These are phyloP conservation scores for Hyaloscypha finlandica DNA, from an alignment of 495 filamentous ascomycete species.

Conservation along the genomic window DNA sequence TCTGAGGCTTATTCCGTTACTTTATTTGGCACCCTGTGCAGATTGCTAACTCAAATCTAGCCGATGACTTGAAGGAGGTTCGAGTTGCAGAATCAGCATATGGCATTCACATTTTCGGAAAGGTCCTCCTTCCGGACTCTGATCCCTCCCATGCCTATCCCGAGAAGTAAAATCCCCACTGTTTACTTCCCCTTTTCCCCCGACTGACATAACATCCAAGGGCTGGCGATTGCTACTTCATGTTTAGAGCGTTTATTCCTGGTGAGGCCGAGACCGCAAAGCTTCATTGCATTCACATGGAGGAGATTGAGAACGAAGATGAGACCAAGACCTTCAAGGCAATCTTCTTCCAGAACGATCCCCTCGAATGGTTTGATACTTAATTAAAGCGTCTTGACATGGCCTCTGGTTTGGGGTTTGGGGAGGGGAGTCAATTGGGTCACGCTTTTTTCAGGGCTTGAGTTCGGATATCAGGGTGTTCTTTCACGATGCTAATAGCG, in stretches of 20 bases:
- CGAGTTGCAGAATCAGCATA: conserved; percentile 55
- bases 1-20: neutral
- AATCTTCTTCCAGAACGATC: conserved; percentile 52
- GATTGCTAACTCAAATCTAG: neutral
- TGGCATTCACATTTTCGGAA: conserved; percentile 59
- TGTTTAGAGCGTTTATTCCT: conserved; percentile 53
- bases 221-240: conserved; percentile 38
- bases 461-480: neutral
- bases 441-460: conserved; percentile 6
- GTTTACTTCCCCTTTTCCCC: neutral
- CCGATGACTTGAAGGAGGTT: conserved; percentile 49
- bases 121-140: conserved; percentile 49
- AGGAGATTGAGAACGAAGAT: conserved; percentile 46
- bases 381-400: conserved; percentile 26
- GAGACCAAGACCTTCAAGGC: conserved; percentile 51
- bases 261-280: conserved; percentile 45
- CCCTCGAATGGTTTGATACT: conserved; percentile 60
- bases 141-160: conserved; percentile 17
- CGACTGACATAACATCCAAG: conserved; percentile 5
- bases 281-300: conserved; percentile 54
- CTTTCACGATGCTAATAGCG: neutral
- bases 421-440: neutral
- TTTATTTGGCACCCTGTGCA: neutral
- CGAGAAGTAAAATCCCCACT: conserved; percentile 12
- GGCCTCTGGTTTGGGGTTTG: neutral